A percentile compares a stretch with the other conserved stretches of the same genome.
phyloP scores from a whole-genome alignment of 768 basidiomycete genomes.

The Rhodotorula paludigena region DNA sequence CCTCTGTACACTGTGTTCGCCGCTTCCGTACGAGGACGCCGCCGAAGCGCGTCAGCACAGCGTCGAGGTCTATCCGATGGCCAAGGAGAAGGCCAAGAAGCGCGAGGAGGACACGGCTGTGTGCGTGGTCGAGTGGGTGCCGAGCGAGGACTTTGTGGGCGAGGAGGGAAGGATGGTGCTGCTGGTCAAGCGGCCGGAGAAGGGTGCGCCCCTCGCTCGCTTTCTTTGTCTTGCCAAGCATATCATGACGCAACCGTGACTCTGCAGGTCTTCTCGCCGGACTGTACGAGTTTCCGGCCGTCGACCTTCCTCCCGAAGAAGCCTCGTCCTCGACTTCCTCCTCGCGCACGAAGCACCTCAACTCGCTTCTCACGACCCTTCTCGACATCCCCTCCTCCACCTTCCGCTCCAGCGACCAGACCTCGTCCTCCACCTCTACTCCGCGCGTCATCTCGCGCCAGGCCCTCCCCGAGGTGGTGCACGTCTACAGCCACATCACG shows the following conservation, averaged over 20 bases:
- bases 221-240: not conserved
- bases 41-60: slow-evolving; percentile 15
- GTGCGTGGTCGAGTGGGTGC: slow-evolving; percentile 75
- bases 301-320: slow-evolving; percentile 51
- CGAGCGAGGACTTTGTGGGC: slow-evolving; percentile 38
- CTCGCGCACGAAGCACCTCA: slow-evolving; percentile 10
- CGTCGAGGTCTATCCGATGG: slow-evolving; percentile 84
- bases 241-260: not conserved
- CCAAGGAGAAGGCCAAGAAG: slow-evolving; percentile 70
- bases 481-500: slow-evolving; percentile 83
- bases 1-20: slow-evolving; percentile 63
- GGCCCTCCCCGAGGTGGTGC: slow-evolving; percentile 60
- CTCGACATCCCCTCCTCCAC: slow-evolving; percentile 4
- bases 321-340: slow-evolving; percentile 2
- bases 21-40: slow-evolving; percentile 48
- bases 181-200: slow-evolving; percentile 73
- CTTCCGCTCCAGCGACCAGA: not conserved
- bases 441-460: not conserved
- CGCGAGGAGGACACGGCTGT: slow-evolving; percentile 80
- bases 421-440: not conserved
- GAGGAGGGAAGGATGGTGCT: slow-evolving; percentile 59
- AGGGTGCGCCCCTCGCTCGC: slow-evolving; percentile 54
- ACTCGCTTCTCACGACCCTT: slow-evolving; percentile 39
- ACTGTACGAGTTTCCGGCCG: slow-evolving; percentile 77
- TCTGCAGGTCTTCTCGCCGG: slow-evolving; percentile 77